A percentile compares a stretch with the other conserved stretches of the same genome.
phyloP scores from a whole-genome alignment of 2,329 filamentous ascomycete genomes.

The Boeremia lycopersici region DNA sequence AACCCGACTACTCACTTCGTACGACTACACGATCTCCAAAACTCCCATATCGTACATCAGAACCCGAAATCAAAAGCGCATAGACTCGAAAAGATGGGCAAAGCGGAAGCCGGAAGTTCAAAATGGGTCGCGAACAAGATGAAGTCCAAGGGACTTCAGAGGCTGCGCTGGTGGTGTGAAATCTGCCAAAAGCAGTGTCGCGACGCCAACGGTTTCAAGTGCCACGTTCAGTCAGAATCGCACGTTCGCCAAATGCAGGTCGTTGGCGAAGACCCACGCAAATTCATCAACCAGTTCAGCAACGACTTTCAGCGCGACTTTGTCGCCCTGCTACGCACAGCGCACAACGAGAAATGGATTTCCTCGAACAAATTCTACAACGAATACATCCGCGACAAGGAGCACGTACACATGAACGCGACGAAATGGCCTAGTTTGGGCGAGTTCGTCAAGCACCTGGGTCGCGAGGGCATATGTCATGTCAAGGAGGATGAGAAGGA shows the following conservation, averaged over 20 bases:
- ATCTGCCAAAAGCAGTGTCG: slow-evolving; percentile 77
- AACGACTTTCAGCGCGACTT: slow-evolving; percentile 84
- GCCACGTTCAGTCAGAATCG: slow-evolving; percentile 82
- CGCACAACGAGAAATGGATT: slow-evolving; percentile 89
- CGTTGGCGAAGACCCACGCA: slow-evolving; percentile 85
- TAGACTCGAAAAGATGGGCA: slow-evolving; percentile 67
- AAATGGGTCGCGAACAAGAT: slow-evolving; percentile 91
- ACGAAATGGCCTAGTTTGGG: slow-evolving; percentile 88
- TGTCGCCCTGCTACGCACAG: slow-evolving; percentile 74
- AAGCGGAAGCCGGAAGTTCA: slow-evolving; percentile 89
- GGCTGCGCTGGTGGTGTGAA: slow-evolving; percentile 88
- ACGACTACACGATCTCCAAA: neutral
- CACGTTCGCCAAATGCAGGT: slow-evolving; percentile 90
- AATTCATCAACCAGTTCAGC: slow-evolving; percentile 81
- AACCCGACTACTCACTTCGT: too few species aligned
- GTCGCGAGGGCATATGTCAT: slow-evolving; percentile 82
- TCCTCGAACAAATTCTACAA: slow-evolving; percentile 95
- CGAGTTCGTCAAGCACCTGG: slow-evolving; percentile 87
- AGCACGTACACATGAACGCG: slow-evolving; percentile 89
- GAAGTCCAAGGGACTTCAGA: slow-evolving; percentile 67
- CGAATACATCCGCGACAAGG: slow-evolving; percentile 75
- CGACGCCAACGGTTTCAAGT: slow-evolving; percentile 74
- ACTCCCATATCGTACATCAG: neutral
- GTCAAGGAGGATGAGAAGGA: slow-evolving; percentile 86
- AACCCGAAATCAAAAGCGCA: neutral